Conservation (phyloP, 2,329 filamentous ascomycete species). For the Lithohypha guttulata region DNA sequence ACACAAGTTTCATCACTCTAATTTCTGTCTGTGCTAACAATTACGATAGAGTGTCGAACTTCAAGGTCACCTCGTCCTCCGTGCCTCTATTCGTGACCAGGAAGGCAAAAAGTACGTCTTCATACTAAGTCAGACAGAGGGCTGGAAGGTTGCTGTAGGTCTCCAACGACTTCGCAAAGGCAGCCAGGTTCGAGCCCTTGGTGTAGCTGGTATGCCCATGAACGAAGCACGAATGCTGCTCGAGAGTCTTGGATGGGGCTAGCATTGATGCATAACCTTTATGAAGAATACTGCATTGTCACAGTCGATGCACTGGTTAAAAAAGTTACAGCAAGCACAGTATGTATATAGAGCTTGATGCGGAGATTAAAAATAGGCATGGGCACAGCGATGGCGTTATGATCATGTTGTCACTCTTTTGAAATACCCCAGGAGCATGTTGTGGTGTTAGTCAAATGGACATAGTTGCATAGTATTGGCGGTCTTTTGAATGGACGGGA, state of each 20-base stretch:
- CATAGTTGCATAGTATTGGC: too few relatives aligned
- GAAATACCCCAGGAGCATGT: too few relatives aligned
- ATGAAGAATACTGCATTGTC: too few relatives aligned
- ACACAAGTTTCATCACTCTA: conserved; percentile 26
- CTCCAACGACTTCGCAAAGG: conserved; percentile 46
- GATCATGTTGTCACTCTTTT: too few relatives aligned
- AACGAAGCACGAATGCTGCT: conserved; percentile 33
- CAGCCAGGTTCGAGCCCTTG: conserved; percentile 44
- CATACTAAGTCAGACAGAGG: conserved; percentile 47
- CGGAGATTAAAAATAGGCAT: too few relatives aligned
- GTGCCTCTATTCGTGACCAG: conserved; percentile 47
- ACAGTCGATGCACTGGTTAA: too few relatives aligned
- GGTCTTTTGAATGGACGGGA: too few relatives aligned
- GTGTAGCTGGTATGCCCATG: conserved; percentile 41
- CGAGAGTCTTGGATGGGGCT: conserved; percentile 30
- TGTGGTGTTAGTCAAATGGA: too few relatives aligned
- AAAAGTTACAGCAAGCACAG: too few relatives aligned
- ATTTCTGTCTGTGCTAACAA: background rate
- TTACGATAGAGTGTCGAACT: conserved; percentile 30
- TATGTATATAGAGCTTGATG: too few relatives aligned
- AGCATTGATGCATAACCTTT: too few relatives aligned
- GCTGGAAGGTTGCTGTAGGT: conserved; percentile 52
- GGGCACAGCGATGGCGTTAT: too few relatives aligned
- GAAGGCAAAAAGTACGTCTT: conserved; percentile 54
- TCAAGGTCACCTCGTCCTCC: conserved; percentile 44